Evolutionary conservation across 192 early-diverging fungal species (phyloP).

Genomic region (Geosiphon pyriformis): DNA sequence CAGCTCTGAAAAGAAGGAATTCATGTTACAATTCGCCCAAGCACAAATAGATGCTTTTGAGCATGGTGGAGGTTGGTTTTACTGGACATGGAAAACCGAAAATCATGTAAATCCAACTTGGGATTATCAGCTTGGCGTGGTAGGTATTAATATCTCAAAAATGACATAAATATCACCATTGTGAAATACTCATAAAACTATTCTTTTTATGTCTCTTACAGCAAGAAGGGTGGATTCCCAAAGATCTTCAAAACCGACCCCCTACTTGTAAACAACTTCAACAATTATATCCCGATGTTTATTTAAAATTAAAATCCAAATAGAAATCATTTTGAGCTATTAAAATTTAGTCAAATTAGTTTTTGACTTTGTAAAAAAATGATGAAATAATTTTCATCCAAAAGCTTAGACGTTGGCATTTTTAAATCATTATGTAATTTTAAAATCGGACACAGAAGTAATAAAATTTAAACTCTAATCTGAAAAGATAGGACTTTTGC

Average conservation of each 20-base stretch:
- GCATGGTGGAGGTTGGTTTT: constrained; percentile 57
- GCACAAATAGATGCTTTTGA: constrained; percentile 64
- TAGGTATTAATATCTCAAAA: neutral
- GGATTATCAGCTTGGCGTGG: constrained; percentile 61
- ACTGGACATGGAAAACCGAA: constrained; percentile 71
- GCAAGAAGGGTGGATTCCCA: constrained; percentile 61
- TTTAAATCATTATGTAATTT: too few relatives aligned
- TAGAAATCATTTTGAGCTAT: too few relatives aligned
- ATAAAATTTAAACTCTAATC: too few relatives aligned
- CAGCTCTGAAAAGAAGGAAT: constrained; percentile 38
- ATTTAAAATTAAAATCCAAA: neutral
- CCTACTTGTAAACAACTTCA: neutral
- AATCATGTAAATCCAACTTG: constrained; percentile 55
- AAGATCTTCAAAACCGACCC: constrained; percentile 37
- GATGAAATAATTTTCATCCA: too few relatives aligned
- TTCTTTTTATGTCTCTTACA: neutral
- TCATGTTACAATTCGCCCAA: constrained; percentile 44
- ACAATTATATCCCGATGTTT: neutral
- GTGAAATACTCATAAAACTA: too few relatives aligned
- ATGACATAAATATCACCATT: too few relatives aligned
- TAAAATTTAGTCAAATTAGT: too few relatives aligned
- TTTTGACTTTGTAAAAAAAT: too few relatives aligned
- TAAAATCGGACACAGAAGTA: too few relatives aligned
- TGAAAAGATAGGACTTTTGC: too few relatives aligned
- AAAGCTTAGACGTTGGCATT: too few relatives aligned